Evolutionary conservation across 2,329 filamentous ascomycete genomes (phyloP).

Genomic region (Phyllosticta citriasiana): DNA sequence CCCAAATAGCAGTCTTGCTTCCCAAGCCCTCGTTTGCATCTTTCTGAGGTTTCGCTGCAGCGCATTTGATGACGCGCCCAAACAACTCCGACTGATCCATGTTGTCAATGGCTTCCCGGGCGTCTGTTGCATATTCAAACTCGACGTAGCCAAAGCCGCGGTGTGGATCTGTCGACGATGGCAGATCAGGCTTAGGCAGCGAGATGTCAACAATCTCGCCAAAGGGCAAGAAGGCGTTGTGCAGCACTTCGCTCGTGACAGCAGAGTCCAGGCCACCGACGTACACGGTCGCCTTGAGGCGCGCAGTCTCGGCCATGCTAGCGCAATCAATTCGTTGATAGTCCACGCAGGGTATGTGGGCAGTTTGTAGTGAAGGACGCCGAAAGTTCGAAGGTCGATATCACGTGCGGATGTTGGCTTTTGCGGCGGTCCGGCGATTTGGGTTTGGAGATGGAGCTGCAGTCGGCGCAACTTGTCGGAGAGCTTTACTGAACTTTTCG

Average conservation of each 20-base stretch:
- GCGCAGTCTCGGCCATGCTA: slow-evolving; percentile 68
- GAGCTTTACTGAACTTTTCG: neutral
- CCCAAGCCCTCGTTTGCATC: slow-evolving; percentile 78
- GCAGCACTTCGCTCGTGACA: slow-evolving; percentile 65
- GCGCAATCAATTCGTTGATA: neutral
- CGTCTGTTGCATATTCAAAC: slow-evolving; percentile 76
- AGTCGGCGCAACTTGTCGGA: neutral
- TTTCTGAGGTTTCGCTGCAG: slow-evolving; percentile 84
- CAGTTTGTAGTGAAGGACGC: neutral
- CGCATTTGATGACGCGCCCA: slow-evolving; percentile 84
- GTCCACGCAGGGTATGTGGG: neutral
- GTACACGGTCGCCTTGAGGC: slow-evolving; percentile 86
- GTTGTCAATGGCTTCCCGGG: slow-evolving; percentile 93
- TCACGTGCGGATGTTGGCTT: slow-evolving; percentile 10
- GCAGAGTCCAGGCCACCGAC: slow-evolving; percentile 78
- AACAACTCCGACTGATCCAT: slow-evolving; percentile 98
- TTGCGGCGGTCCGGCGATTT: neutral
- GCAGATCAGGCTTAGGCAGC: slow-evolving; percentile 76
- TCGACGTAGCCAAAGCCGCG: slow-evolving; percentile 95
- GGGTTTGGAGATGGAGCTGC: neutral
- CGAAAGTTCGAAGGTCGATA: slow-evolving; percentile 7
- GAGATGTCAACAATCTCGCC: slow-evolving; percentile 90
- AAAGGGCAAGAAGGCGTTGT: slow-evolving; percentile 92
- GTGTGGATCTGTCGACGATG: slow-evolving; percentile 69
- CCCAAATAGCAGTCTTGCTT: slow-evolving; percentile 91